Base-by-base conservation (phyloP, 108 stramenopile genomes). In the Pseudonitzschia delicatissima region DNA sequence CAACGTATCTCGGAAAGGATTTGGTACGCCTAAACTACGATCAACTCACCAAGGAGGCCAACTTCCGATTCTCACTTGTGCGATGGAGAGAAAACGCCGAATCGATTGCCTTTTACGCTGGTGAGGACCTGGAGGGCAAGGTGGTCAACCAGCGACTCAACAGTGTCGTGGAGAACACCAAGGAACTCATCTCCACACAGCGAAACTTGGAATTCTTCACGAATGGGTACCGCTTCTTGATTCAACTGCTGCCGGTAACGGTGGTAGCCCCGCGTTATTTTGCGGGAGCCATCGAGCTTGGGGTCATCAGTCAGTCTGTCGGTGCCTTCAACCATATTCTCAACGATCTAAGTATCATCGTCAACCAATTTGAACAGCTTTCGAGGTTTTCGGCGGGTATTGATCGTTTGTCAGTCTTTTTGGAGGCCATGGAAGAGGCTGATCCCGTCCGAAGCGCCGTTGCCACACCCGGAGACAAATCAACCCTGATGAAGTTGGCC, bases 221-320 rank as follows among this genome's bases (percentile, higher is more conserved):
- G 11, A 94, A 85, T 21, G 75, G 73, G 18, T 96, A 98, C 64
- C 87, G 89, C 1, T 97, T 87, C 60, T 67, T 95, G 25, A 79
- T 91, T 23, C 91, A 94, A 77, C 73, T 98, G n/a, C 77, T 98
- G 31, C 97, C 97, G 17, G 85, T 96, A 12, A 82, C 84, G 1
- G 95, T 98, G 18, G 95, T 98, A 0, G 96, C 97, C 0, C 95
- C 96, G 5, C 79, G 87, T 28, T 98, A 92, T 68, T 98, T 98
- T 77, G 78, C 88, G 12, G 95, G 95, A 32, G 72, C 76, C 15
- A 92, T 96, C 45, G 84, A 92, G 72, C 66, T 98, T 62, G 97
- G 97, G 17, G 96, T 96, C 13, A 92, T 98, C 52, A 86, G 82
- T 3, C 96, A 95, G 67, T 73, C 77, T 0, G 81, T 73, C 9